These are phyloP conservation scores for Takakia lepidozioides DNA, from an alignment of 225 moss, liverwort and hornwort genomes.

Conservation along the genomic window DNA sequence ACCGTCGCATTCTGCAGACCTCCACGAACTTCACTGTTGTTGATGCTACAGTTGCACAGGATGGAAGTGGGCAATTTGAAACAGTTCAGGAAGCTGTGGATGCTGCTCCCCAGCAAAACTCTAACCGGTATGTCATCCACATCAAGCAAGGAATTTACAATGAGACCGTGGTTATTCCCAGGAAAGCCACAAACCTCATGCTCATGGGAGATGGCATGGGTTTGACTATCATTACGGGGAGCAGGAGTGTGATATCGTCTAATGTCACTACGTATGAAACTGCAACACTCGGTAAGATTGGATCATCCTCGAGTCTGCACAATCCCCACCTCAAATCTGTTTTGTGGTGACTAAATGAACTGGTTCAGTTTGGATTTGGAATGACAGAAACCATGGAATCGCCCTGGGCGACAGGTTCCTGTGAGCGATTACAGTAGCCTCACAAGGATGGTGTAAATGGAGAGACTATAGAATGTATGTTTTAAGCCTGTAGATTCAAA, in stretches of 20 bases:
- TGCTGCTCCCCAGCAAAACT: constrained; percentile 17
- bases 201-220: constrained; percentile 36
- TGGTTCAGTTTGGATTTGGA: neutral
- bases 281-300: constrained; percentile 37
- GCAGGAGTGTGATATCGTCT: constrained; percentile 16
- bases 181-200: constrained; percentile 22
- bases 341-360: neutral
- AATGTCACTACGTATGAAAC: constrained; percentile 33
- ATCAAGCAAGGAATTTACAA: constrained; percentile 41
- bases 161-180: constrained; percentile 23
- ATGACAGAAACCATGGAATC: too few species aligned
- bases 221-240: constrained; percentile 32
- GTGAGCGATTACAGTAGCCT: too few species aligned
- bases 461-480: too few species aligned
- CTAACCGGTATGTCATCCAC: constrained; percentile 22
- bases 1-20: constrained; percentile 9
- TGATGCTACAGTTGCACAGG: constrained; percentile 33
- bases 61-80: constrained; percentile 19
- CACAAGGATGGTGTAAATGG: neutral
- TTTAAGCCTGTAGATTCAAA: too few species aligned
- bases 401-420: too few species aligned
- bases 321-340: too few species aligned
- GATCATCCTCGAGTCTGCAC: too few species aligned
- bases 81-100: constrained; percentile 41
- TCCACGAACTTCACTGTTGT: constrained; percentile 2